A percentile compares a stretch with the other conserved stretches of the same genome.
These are phyloP conservation scores for Zygosaccharomyces bailii DNA, from an alignment of 805 yeast species.

Conservation along the genomic window DNA sequence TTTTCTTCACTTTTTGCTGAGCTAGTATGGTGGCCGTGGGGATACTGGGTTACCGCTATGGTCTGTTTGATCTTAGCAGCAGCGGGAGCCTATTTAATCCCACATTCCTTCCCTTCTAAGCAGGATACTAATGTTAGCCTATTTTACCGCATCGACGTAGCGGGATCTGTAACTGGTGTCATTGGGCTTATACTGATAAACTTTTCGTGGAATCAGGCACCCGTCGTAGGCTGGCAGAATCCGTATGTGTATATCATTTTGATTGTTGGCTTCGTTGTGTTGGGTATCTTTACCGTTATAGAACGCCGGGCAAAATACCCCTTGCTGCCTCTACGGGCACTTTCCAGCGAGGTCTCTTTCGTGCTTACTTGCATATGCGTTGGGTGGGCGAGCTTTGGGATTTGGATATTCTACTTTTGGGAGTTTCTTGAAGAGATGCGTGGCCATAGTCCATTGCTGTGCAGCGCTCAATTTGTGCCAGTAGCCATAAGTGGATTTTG, in stretches of 20 bases:
- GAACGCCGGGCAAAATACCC: slow-evolving; percentile 48
- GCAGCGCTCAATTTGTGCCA: slow-evolving; percentile 43
- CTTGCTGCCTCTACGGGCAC: slow-evolving; percentile 45
- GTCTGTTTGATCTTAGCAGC: slow-evolving; percentile 36
- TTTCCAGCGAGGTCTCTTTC: slow-evolving; percentile 43
- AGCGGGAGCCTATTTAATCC: slow-evolving; percentile 40
- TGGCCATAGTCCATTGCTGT: slow-evolving; percentile 40
- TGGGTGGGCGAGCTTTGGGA: slow-evolving; percentile 69
- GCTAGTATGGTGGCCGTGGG: slow-evolving; percentile 59
- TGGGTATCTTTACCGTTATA: slow-evolving; percentile 42
- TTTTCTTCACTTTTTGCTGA: slow-evolving; percentile 47
- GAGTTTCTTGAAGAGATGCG: slow-evolving; percentile 45
- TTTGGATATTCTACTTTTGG: slow-evolving; percentile 58
- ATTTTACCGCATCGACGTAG: slow-evolving; percentile 36
- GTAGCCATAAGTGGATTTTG: slow-evolving; percentile 46
- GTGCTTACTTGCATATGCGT: slow-evolving; percentile 46
- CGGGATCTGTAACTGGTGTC: slow-evolving; percentile 51
- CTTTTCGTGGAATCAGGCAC: slow-evolving; percentile 66
- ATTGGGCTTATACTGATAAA: slow-evolving; percentile 54
- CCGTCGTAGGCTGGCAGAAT: slow-evolving; percentile 55
- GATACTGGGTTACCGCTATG: slow-evolving; percentile 48
- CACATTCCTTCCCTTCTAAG: slow-evolving; percentile 22
- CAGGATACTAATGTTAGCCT: slow-evolving; percentile 3
- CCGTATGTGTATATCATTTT: slow-evolving; percentile 52
- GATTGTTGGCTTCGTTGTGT: slow-evolving; percentile 42